phyloP scores from a whole-genome alignment of 768 basidiomycete genomes.

The Mycena rosella region DNA sequence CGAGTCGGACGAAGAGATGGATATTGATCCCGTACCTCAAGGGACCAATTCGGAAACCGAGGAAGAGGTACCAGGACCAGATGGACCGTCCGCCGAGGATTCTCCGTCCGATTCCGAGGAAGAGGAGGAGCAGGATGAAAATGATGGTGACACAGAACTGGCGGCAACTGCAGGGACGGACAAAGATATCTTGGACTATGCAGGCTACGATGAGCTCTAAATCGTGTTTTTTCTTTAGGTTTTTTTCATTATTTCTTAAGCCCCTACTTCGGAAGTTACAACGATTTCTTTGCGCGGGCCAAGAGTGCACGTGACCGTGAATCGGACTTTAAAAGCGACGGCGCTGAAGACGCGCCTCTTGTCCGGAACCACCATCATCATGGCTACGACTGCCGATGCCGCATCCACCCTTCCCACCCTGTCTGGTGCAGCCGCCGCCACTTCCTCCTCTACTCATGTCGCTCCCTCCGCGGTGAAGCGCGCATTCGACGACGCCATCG shows the following conservation, averaged over 20 bases:
- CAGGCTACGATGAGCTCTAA: background rate
- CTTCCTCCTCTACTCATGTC: background rate
- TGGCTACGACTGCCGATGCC: background rate
- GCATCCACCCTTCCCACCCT: background rate
- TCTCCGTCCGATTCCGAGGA: background rate
- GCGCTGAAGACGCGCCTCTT: slow-evolving; percentile 1
- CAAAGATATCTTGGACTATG: background rate
- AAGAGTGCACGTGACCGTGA: background rate
- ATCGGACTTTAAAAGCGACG: slow-evolving; percentile 1
- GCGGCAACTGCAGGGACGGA: background rate
- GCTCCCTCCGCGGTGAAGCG: background rate
- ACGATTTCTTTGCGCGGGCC: background rate
- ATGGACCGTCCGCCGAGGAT: background rate
- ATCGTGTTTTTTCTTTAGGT: background rate
- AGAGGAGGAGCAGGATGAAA: background rate
- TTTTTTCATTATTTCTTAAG: background rate
- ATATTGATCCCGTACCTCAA: background rate
- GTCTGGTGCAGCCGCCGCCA: background rate
- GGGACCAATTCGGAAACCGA: background rate
- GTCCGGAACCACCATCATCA: too few relatives aligned
- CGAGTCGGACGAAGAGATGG: background rate
- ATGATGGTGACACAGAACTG: background rate
- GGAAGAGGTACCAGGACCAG: background rate
- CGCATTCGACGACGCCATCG: background rate
- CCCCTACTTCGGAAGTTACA: background rate